Conservation (phyloP, 768 basidiomycete species). For the Cubamyces lactineus region DNA sequence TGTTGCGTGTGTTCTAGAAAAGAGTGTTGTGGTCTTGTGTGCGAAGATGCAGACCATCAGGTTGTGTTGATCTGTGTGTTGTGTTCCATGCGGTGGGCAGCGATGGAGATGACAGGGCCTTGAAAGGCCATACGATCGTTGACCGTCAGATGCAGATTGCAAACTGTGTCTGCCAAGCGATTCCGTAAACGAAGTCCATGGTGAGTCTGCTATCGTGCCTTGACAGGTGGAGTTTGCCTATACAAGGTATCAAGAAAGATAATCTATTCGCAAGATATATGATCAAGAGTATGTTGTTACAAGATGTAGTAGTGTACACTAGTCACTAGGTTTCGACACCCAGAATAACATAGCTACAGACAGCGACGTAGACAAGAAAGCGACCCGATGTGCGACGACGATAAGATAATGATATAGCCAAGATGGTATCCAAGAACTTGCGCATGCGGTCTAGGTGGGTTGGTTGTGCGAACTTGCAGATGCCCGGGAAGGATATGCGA, state of each 20-base stretch:
- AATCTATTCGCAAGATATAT: too few species aligned
- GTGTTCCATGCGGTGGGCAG: background rate
- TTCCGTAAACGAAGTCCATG: too few species aligned
- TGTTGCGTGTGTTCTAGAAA: background rate
- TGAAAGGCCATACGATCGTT: too few species aligned
- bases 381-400: background rate
- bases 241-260: too few species aligned
- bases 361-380: background rate
- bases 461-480: background rate
- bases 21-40: background rate
- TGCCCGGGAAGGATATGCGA: background rate
- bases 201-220: too few species aligned
- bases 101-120: too few species aligned
- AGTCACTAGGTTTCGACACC: too few species aligned
- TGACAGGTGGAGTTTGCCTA: too few species aligned
- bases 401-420: background rate
- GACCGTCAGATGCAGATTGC: too few species aligned
- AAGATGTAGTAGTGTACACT: too few species aligned
- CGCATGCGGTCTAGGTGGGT: background rate
- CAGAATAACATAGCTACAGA: background rate
- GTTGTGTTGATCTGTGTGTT: background rate
- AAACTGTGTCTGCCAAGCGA: too few species aligned
- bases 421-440: background rate
- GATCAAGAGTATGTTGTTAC: too few species aligned
- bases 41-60: background rate